phyloP scores from a whole-genome alignment of 225 moss, liverwort and hornwort species.

The Sphagnum contortum region DNA sequence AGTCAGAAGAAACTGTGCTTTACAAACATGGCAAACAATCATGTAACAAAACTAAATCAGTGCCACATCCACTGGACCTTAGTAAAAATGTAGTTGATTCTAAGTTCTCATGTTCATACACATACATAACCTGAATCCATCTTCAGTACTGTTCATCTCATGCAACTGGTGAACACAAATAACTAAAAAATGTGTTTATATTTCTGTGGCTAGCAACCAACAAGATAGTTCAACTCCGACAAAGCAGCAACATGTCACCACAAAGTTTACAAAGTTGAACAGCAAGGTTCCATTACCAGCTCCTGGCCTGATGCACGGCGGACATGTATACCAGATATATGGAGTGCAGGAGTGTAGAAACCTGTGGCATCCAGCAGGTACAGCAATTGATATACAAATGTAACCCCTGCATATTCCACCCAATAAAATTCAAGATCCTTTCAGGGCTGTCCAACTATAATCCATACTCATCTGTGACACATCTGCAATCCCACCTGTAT shows the following conservation, averaged over 20 bases:
- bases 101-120: too few species aligned
- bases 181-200: too few species aligned
- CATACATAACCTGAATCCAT: too few species aligned
- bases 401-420: constrained; percentile 43
- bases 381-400: constrained; percentile 86
- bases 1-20: background rate
- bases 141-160: too few species aligned
- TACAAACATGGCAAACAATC: background rate
- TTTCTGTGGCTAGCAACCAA: too few species aligned
- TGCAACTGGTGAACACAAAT: too few species aligned
- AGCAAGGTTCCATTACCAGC: constrained; percentile 53
- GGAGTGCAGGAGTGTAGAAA: constrained; percentile 78
- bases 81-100: too few species aligned
- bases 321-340: constrained; percentile 72
- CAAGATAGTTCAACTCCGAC: too few species aligned
- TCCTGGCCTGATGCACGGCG: constrained; percentile 97
- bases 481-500: too few species aligned
- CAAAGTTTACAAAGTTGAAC: background rate
- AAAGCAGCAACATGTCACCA: background rate
- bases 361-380: constrained; percentile 77
- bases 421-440: background rate
- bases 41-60: background rate
- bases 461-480: background rate
- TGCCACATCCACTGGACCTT: background rate
- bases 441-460: background rate